phyloP scores from a whole-genome alignment of 164 flowering plant genomes.

The Cinnamomum chago region DNA sequence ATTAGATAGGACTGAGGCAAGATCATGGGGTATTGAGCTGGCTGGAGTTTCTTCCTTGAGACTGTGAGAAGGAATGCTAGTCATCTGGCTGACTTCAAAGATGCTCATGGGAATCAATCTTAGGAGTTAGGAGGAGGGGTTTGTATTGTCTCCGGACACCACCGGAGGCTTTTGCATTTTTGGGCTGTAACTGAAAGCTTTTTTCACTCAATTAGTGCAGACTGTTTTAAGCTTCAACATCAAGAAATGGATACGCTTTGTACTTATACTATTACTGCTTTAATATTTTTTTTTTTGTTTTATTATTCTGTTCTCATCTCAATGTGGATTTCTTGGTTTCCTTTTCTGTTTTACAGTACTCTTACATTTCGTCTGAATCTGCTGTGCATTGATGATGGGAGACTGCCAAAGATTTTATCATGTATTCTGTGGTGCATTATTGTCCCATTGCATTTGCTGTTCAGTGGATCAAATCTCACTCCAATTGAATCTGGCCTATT shows the following conservation, averaged over 20 bases:
- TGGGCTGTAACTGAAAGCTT: conserved; percentile 2
- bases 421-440: too few relatives aligned
- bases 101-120: conserved; percentile 3
- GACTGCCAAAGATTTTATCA: too few relatives aligned
- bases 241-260: not conserved
- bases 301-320: not conserved
- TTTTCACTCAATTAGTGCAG: conserved; percentile 5
- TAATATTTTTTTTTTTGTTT: not conserved
- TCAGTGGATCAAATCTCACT: too few relatives aligned
- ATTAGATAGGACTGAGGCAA: conserved; percentile 25
- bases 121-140: not conserved
- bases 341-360: too few relatives aligned
- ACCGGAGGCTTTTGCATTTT: conserved; percentile 15
- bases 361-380: too few relatives aligned
- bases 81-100: not conserved
- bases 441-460: too few relatives aligned
- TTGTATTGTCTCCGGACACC: conserved; percentile 3
- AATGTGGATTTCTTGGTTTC: not conserved
- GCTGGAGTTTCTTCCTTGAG: not conserved
- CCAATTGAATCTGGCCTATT: too few relatives aligned
- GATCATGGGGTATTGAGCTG: not conserved
- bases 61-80: not conserved
- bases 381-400: too few relatives aligned
- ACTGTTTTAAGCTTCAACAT: not conserved
- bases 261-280: not conserved